phyloP scores from a whole-genome alignment of 2,329 filamentous ascomycete genomes.

The Claviceps humidiphila region DNA sequence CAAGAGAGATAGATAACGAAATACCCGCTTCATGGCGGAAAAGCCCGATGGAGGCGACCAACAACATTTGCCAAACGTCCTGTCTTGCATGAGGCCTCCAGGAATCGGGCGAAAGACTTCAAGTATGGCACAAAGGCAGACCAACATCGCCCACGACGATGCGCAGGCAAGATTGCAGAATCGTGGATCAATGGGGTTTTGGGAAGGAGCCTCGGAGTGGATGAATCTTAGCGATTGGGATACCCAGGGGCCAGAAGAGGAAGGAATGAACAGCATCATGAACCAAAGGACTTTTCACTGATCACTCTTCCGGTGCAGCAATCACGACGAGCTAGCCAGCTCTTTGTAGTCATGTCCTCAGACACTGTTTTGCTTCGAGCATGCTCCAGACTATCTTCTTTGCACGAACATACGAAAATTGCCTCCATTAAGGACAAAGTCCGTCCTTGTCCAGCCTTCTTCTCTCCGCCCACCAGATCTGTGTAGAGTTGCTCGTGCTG shows the following conservation, averaged over 20 bases:
- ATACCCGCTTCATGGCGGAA: not conserved
- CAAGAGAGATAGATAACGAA: too few relatives aligned
- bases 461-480: not conserved
- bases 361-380: not conserved
- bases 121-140: too few relatives aligned
- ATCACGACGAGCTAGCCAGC: not conserved
- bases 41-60: not conserved
- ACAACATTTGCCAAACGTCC: not conserved
- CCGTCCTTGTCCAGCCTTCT: not conserved
- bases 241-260: not conserved
- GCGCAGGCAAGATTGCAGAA: not conserved
- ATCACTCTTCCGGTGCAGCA: not conserved
- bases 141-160: not conserved
- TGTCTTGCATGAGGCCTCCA: too few relatives aligned
- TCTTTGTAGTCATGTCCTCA: not conserved
- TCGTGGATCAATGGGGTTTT: not conserved
- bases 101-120: too few relatives aligned
- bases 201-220: not conserved
- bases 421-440: not conserved
- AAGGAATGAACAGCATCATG: slow-evolving; percentile 1
- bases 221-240: not conserved
- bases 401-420: not conserved
- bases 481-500: not conserved
- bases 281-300: not conserved
- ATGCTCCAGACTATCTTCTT: not conserved